Base-by-base conservation (phyloP, 768 basidiomycete genomes). In the Pisolithus microcarpus region DNA sequence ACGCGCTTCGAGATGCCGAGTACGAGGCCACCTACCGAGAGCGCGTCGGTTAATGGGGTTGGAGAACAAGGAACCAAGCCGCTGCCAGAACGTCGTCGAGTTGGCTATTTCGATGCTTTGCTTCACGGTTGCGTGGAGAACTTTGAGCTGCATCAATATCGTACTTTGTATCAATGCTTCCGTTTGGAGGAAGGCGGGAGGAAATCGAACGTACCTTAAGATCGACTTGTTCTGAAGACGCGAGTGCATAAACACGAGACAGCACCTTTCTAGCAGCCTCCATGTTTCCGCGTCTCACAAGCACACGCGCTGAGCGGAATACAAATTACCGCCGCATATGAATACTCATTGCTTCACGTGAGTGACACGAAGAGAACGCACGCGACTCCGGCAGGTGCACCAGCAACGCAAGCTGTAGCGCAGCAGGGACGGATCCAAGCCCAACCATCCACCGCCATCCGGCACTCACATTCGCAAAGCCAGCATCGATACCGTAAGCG, bases 361-460 rank as follows among this genome's bases (percentile, higher is more conserved):
- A 24, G 23, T 26, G 24, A 34, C 13, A 16, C 6, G 9, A 43
- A 15, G 42, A n/a, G 23, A 23, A 74, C 84, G 62, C 53, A 87
- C 85, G 89, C 44, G 84, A 85, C 66, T 91, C 89, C 2, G 89
- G 89, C 4, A 90, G 70, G 61, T 84, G 81, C 49, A 79, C 70
- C 46, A 90, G 61, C 49, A 81, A 67, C 3, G 75, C 40, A 36
- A 83, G 70, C 59, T 90, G 87, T 5, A 88, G 51, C 3, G 66
- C 81, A 1, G 85, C 82, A 1, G 86, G 86, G 2, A 85, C 70
- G 1, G 79, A 78, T 13, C 88, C 85, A 2, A 91, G 69, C 4
- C 86, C 89, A 15, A 87, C 85, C 84, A 90, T 87, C 80, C 80
- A 91, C 47, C 89, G 70, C 89, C 89, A 92, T 2, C 89, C 89